Evolutionary conservation across 345 rosid genomes (phyloP).

Genomic region (Aegle marmelos): DNA sequence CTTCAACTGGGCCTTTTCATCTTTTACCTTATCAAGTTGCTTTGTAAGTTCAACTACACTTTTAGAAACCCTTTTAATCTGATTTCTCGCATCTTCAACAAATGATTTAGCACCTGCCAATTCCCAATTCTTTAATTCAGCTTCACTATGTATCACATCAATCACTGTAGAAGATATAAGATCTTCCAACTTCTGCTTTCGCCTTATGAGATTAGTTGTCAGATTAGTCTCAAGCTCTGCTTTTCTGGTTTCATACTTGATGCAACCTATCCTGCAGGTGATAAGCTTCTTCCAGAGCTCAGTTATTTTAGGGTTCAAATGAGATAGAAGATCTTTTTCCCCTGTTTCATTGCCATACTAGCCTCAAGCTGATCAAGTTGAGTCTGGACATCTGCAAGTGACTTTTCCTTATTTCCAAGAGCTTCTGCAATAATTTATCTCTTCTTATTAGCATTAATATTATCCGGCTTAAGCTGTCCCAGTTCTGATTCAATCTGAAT

Average conservation of each 20-base stretch:
- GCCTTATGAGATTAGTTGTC: slow-evolving; percentile 84
- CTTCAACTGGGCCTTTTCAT: slow-evolving; percentile 71
- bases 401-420: slow-evolving; percentile 79
- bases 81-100: no score
- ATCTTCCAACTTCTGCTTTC: slow-evolving; percentile 82
- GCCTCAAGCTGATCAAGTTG: slow-evolving; percentile 79
- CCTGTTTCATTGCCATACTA: slow-evolving; percentile 66
- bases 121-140: slow-evolving; percentile 67
- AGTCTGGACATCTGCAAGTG: slow-evolving; percentile 61
- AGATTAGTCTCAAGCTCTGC: slow-evolving; percentile 91
- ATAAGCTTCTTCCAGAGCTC: slow-evolving; percentile 63
- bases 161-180: slow-evolving; percentile 60
- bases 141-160: slow-evolving; percentile 59
- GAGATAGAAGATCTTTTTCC: slow-evolving; percentile 67
- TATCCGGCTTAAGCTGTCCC: slow-evolving; percentile 83
- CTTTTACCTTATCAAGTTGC: slow-evolving; percentile 58
- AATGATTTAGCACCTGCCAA: slow-evolving; percentile 62
- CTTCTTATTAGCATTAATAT: slow-evolving; percentile 74
- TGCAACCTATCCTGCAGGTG: slow-evolving; percentile 65
- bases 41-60: no score
- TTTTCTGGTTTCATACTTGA: slow-evolving; percentile 91
- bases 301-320: slow-evolving; percentile 75
- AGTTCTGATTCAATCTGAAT: slow-evolving; percentile 61
- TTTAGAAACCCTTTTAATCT: slow-evolving; percentile 26
- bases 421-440: slow-evolving; percentile 59